These are phyloP conservation scores for Saccharomycopsis hybrid DNA, from an alignment of 1,139 yeast species.

Conservation along the genomic window DNA sequence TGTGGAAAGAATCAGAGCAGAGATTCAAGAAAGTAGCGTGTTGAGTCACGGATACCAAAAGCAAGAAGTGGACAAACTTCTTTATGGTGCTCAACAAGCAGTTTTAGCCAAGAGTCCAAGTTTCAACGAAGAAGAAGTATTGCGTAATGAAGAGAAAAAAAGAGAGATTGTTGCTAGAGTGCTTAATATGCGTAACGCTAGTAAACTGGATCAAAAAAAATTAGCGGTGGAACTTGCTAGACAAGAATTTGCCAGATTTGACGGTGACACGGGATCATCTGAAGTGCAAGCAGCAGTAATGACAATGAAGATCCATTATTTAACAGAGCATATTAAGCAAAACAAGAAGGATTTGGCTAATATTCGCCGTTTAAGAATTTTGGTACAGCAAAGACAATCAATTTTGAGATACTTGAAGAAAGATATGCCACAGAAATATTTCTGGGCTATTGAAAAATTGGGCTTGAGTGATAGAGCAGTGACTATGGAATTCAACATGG, in stretches of 20 bases:
- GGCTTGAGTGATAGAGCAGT: slow-evolving; percentile 82
- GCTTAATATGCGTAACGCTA: slow-evolving; percentile 66
- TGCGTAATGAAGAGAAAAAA: slow-evolving; percentile 49
- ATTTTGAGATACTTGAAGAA: slow-evolving; percentile 74
- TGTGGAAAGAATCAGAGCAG: slow-evolving; percentile 57
- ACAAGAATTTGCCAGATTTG: slow-evolving; percentile 71
- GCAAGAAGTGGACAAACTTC: slow-evolving; percentile 64
- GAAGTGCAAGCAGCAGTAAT: slow-evolving; percentile 93
- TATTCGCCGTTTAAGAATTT: slow-evolving; percentile 64
- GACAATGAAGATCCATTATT: slow-evolving; percentile 73
- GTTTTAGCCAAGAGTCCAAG: slow-evolving; percentile 36
- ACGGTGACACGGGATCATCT: slow-evolving; percentile 90
- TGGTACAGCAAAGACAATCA: slow-evolving; percentile 85
- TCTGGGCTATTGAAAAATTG: slow-evolving; percentile 76
- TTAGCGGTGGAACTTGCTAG: slow-evolving; percentile 61
- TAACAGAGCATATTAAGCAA: slow-evolving; percentile 68
- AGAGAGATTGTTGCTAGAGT: slow-evolving; percentile 68
- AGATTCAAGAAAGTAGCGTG: slow-evolving; percentile 53
- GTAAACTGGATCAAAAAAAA: slow-evolving; percentile 49
- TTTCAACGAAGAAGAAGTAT: slow-evolving; percentile 26
- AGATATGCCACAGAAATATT: slow-evolving; percentile 74
- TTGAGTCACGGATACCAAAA: slow-evolving; percentile 54
- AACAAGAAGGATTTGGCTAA: slow-evolving; percentile 69
- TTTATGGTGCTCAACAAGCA: slow-evolving; percentile 72
- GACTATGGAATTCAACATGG: slow-evolving; percentile 76